Conservation (phyloP, 495 filamentous ascomycete species). For the Talaromyces nanjingensis region DNA sequence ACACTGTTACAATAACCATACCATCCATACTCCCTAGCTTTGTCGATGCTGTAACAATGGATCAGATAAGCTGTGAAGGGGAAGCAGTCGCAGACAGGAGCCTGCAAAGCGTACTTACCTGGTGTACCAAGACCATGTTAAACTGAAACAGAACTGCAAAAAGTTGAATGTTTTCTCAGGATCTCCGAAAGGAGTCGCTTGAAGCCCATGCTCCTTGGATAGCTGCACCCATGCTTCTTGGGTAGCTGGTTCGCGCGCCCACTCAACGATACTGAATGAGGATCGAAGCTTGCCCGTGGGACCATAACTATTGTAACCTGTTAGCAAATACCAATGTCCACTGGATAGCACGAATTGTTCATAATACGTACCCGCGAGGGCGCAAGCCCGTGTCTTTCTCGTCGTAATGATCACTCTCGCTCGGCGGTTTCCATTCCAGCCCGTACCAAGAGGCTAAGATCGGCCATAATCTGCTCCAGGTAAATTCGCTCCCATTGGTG, state of each 20-base stretch:
- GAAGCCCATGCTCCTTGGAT: constrained; percentile 7
- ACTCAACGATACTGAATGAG: constrained; percentile 8
- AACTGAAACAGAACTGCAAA: constrained; percentile 8
- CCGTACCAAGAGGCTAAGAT: constrained; percentile 4
- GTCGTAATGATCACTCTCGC: constrained; percentile 3
- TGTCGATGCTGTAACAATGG: constrained; percentile 7
- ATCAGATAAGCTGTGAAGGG: constrained; percentile 4
- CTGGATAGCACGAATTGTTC: constrained; percentile 1
- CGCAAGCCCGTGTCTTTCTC: constrained; percentile 7
- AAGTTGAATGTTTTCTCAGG: constrained; percentile 6
- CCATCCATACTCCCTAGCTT: constrained; percentile 8
- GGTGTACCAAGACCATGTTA: constrained; percentile 8
- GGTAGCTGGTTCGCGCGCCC: constrained; percentile 6
- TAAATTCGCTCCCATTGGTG: constrained; percentile 6
- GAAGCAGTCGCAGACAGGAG: constrained; percentile 1
- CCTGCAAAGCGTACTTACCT: constrained; percentile 5
- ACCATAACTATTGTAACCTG: constrained; percentile 7
- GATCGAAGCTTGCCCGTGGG: constrained; percentile 7
- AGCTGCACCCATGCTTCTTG: constrained; percentile 7
- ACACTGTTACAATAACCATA: constrained; percentile 8
- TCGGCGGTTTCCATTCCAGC: constrained; percentile 4
- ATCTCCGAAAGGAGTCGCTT: constrained; percentile 6
- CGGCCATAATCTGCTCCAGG: constrained; percentile 6
- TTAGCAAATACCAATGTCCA: constrained; percentile 3
- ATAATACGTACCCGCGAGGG: constrained; percentile 1